Base-by-base conservation (phyloP, 1,284 basidiomycete species). In the Ganoderma lingzhi region DNA sequence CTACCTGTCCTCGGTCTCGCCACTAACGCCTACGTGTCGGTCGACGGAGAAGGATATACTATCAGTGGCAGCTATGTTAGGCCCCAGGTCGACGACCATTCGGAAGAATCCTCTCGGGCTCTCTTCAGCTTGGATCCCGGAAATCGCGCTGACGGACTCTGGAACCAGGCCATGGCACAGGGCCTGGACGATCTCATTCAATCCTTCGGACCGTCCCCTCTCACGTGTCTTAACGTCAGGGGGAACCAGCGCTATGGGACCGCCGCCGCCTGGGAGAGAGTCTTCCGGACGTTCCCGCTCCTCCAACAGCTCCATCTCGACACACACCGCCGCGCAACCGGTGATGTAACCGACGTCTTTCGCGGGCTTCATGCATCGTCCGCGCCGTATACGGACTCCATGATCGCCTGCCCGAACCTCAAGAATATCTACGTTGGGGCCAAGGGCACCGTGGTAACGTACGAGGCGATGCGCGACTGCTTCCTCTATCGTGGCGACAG, bases 241-340 rank as follows among this genome's bases (percentile, higher is more conserved):
- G n/a, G 10, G 9, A 6, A 41, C 58, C 37, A 39, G 0, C 3
- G 2, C 3, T 12, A 41, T 2, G 35, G 37, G 15, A 37, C 58
- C 23, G 23, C 3, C 9, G 60, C 6, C 3, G 41, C 6, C 14
- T 62, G 61, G 61, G 41, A 15, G 28, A 37, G 17, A 2, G 14
- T 62, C 6, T 45, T 62, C 42, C 39, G 61, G 10, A 39, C 41
- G 12, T 62, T 62, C 28, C 61, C 61, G 9, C 61, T 62, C 41
- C 61, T 62, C 14, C 30, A 62, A 42, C 23, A 30, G 30, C 30
- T 62, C 19, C 14, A 10, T 6, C 1, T 62, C 42, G 3, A 2
- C 42, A 15, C 4, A 35, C 4, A 23, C 23, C 23, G 23, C 23
- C 23, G 23, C 35, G 35, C 23, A 4, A 14, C 19, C 12, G 6